A percentile compares a stretch with the other conserved stretches of the same genome.
These are phyloP conservation scores for Pharus latifolius DNA, from an alignment of 176 grass and related monocot species.

Conservation along the genomic window DNA sequence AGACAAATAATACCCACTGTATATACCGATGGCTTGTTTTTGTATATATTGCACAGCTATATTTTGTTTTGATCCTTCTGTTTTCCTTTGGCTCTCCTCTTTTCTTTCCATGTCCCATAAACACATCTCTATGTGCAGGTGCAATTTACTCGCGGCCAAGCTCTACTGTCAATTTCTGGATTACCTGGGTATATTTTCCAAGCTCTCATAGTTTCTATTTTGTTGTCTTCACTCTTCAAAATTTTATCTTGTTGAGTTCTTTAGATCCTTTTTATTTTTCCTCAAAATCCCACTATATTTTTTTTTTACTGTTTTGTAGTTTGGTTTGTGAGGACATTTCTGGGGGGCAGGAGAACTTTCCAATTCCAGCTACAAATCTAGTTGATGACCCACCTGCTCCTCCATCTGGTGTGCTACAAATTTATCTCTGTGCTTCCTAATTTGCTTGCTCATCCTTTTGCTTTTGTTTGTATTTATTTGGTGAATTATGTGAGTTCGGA, in stretches of 20 bases:
- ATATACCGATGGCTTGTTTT: not conserved
- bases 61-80: not conserved
- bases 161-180: conserved; percentile 40
- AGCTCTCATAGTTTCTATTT: conserved; percentile 1
- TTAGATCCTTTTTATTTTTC: not conserved
- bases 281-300: not conserved
- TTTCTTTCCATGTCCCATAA: not conserved
- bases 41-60: not conserved
- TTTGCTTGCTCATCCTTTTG: not conserved
- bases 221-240: not conserved
- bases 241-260: not conserved
- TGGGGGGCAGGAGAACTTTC: conserved; percentile 42
- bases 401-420: conserved; percentile 40
- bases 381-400: conserved; percentile 54
- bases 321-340: conserved; percentile 56
- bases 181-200: conserved; percentile 44
- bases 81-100: not conserved
- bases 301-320: conserved; percentile 13
- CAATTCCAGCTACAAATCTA: conserved; percentile 63
- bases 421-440: not conserved
- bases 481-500: too few relatives aligned
- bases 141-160: conserved; percentile 35
- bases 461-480: not conserved
- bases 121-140: conserved; percentile 24
- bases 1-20: not conserved